A percentile compares a stretch with the other conserved stretches of the same genome.
These are phyloP conservation scores for Beauveria sp. DNA, from an alignment of 2,329 filamentous ascomycete genomes.

Conservation along the genomic window DNA sequence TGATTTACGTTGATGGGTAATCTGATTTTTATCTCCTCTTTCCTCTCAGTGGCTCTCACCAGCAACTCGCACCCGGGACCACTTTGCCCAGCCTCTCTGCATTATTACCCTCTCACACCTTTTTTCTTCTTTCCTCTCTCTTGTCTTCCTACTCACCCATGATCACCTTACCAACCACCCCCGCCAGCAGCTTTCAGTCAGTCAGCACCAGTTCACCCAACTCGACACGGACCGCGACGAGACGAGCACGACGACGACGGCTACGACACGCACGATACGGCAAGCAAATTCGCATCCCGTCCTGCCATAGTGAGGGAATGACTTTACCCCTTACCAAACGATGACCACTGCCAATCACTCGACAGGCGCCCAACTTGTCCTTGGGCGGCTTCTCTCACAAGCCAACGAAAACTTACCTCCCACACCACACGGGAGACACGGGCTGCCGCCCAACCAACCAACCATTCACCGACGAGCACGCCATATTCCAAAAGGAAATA, in stretches of 20 bases:
- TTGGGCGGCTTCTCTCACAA: background rate
- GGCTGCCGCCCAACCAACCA: background rate
- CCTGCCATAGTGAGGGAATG: background rate
- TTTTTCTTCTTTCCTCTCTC: constrained; percentile 1
- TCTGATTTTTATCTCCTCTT: background rate
- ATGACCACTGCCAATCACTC: background rate
- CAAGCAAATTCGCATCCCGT: background rate
- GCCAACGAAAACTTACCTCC: background rate
- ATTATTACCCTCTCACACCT: constrained; percentile 6
- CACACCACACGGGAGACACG: background rate
- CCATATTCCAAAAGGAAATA: constrained; percentile 7
- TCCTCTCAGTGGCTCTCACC: background rate
- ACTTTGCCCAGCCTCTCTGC: constrained; percentile 7
- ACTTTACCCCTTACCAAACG: background rate
- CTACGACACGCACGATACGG: background rate
- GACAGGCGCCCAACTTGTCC: background rate
- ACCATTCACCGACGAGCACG: background rate
- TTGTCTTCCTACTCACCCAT: constrained; percentile 2
- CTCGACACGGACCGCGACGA: background rate
- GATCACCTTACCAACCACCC: constrained; percentile 5
- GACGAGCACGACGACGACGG: background rate
- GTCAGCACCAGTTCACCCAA: background rate
- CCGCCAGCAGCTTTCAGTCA: constrained; percentile 1
- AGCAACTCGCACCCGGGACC: background rate
- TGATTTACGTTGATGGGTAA: background rate